phyloP scores from a whole-genome alignment of 2,329 filamentous ascomycete species.

The Nothopassalora personata region DNA sequence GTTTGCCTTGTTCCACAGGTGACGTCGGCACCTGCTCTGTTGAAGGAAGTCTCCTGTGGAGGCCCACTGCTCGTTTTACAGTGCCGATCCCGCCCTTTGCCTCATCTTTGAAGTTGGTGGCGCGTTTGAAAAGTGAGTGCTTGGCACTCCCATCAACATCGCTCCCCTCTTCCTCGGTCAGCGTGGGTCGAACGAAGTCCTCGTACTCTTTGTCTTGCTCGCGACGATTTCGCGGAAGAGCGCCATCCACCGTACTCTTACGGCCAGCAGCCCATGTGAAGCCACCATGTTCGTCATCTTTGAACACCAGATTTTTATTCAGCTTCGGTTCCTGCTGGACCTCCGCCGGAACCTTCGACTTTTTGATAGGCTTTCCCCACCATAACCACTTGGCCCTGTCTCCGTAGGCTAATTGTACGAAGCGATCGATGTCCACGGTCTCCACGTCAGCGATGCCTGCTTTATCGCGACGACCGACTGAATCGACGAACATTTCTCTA shows the following conservation, averaged over 20 bases:
- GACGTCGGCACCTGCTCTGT: conserved; percentile 19
- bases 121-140: conserved; percentile 66
- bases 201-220: conserved; percentile 21
- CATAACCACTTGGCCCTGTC: conserved; percentile 90
- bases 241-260: conserved; percentile 50
- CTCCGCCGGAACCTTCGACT: conserved; percentile 18
- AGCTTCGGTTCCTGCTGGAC: conserved; percentile 13
- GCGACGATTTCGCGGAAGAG: conserved; percentile 13
- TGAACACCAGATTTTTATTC: conserved; percentile 45
- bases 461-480: conserved; percentile 77
- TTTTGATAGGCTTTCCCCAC: conserved; percentile 80
- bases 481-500: conserved; percentile 91
- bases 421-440: conserved; percentile 80
- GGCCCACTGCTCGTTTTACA: conserved; percentile 78
- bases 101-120: conserved; percentile 72
- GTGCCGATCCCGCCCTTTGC: conserved; percentile 76
- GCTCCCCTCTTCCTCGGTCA: conserved; percentile 30
- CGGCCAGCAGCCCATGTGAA: conserved; percentile 42
- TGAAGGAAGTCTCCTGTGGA: conserved; percentile 37
- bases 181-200: conserved; percentile 15
- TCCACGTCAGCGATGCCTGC: conserved; percentile 88
- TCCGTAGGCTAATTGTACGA: conserved; percentile 71
- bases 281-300: conserved; percentile 51
- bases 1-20: conserved; percentile 5
- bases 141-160: conserved; percentile 31